Evolutionary conservation across 1,139 yeast species (phyloP), one percentile per base, ranked within the genome.

Genomic region (Cylindricascospora bacillispora): DNA sequence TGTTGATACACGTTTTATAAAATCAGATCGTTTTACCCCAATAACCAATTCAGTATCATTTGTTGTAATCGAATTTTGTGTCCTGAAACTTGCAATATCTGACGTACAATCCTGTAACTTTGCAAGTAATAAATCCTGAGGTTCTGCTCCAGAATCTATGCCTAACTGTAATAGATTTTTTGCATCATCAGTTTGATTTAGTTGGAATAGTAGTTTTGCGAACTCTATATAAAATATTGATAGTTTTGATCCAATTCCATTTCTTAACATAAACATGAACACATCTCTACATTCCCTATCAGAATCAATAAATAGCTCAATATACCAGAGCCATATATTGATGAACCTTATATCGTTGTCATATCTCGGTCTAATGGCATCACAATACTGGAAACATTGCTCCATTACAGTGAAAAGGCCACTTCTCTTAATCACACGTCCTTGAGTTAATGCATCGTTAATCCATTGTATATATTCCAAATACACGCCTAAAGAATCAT

Each of bases 261-360:
- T 77, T 36, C 79, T 68, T 28, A 78, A 72, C 46, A 86, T 59
- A 47, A 78, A 83, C 3, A 71, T 62, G 50, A 76, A 85, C 4
- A 81, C 63, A 31, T 80, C 92, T 24, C 51, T 42, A 21, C 39
- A 34, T 9, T 36, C 40, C 21, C 31, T 32, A 9, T 27, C 26
- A 5, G 37, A 27, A 15, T 25, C 29, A 5, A 33, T 21, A 17
- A 29, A 29, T 6, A 29, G 15, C 13, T 40, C 40, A 16, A 37
- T 30, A 22, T 40, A 40, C 39, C 47, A 43, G 5, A 86, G 56
- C 95, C 98, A 89, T 1, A 85, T 65, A 37, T 65, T 67, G 32
- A 89, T 56, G 49, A 80, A 86, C 29, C 95, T 58, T 1, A 85
- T 70, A 49, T 86, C 95, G 49, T 86, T 79, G 38, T 73, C 76